Conservation (phyloP, 1,284 basidiomycete genomes). For the Ustilago cynodontis region DNA sequence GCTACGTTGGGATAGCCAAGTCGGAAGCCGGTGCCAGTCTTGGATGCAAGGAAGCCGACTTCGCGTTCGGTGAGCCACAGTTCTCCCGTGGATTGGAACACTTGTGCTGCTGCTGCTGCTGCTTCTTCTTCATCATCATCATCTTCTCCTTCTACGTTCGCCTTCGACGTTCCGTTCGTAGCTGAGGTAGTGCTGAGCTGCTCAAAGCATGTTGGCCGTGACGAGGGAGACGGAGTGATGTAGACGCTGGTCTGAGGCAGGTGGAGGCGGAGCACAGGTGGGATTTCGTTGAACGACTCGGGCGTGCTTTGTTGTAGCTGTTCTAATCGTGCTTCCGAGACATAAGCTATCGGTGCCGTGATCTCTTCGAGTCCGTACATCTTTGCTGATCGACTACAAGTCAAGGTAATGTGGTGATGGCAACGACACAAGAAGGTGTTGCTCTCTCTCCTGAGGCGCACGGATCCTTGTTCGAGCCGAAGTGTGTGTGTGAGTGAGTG, state of each 20-base stretch:
- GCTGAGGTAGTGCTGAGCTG: background rate
- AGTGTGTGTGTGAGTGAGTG: background rate
- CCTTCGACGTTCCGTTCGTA: background rate
- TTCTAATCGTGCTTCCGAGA: constrained; percentile 23
- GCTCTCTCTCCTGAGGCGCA: background rate
- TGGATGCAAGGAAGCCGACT: constrained; percentile 52
- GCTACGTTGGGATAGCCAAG: constrained; percentile 60
- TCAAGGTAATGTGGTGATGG: background rate
- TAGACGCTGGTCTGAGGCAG: constrained; percentile 35
- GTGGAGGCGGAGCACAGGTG: constrained; percentile 36
- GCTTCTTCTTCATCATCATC: constrained; percentile 5
- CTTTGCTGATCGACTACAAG: background rate
- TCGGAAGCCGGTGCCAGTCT: constrained; percentile 48
- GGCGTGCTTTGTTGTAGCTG: constrained; percentile 51
- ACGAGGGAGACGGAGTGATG: constrained; percentile 39
- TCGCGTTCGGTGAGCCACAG: constrained; percentile 59
- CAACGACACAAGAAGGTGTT: background rate
- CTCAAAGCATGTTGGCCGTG: constrained; percentile 40
- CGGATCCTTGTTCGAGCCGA: constrained; percentile 5
- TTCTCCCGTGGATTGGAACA: constrained; percentile 28
- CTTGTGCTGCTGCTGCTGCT: constrained; percentile 18
- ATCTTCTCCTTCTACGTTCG: background rate
- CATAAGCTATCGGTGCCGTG: constrained; percentile 28
- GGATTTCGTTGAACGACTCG: constrained; percentile 36
- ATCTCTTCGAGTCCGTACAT: constrained; percentile 29